Evolutionary conservation across 164 flowering plant genomes (phyloP).

Genomic region (Brasenia schreberi): DNA sequence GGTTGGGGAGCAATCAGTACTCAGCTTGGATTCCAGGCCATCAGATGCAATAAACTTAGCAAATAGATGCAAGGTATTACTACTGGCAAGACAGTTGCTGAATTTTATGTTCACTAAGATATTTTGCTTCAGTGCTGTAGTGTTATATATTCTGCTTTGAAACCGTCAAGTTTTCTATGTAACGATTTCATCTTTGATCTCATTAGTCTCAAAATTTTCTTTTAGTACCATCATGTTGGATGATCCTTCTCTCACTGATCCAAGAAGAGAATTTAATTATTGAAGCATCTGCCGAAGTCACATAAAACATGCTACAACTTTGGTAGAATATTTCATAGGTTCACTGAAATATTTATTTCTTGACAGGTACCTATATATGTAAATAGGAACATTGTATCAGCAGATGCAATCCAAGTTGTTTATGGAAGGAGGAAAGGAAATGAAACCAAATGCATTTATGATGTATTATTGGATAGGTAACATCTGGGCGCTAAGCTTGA

Average conservation of each 20-base stretch:
- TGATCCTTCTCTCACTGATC: not conserved
- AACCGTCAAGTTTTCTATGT: no score
- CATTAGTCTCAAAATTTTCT: not conserved
- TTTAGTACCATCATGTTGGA: not conserved
- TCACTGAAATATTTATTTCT: not conserved
- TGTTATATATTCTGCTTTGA: not conserved
- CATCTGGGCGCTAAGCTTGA: not conserved
- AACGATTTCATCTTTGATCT: not conserved
- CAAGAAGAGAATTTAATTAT: not conserved
- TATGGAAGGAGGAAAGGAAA: conserved; percentile 35
- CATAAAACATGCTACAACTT: no score
- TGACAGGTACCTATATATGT: conserved; percentile 69
- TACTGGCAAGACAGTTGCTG: not conserved
- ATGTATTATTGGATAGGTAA: conserved; percentile 70
- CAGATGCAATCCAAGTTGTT: conserved; percentile 52
- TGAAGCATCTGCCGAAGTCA: no score
- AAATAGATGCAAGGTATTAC: conserved; percentile 49
- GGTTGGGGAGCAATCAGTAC: conserved; percentile 42
- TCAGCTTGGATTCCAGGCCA: conserved; percentile 72
- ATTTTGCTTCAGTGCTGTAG: not conserved
- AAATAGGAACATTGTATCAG: conserved; percentile 45
- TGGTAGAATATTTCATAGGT: not conserved
- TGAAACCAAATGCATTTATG: conserved; percentile 36
- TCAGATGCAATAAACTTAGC: conserved; percentile 92
- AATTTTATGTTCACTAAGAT: no score